A percentile compares a stretch with the other conserved stretches of the same genome.
phyloP scores from a whole-genome alignment of 768 basidiomycete genomes.

The Sporobolomyces pararoseus region DNA sequence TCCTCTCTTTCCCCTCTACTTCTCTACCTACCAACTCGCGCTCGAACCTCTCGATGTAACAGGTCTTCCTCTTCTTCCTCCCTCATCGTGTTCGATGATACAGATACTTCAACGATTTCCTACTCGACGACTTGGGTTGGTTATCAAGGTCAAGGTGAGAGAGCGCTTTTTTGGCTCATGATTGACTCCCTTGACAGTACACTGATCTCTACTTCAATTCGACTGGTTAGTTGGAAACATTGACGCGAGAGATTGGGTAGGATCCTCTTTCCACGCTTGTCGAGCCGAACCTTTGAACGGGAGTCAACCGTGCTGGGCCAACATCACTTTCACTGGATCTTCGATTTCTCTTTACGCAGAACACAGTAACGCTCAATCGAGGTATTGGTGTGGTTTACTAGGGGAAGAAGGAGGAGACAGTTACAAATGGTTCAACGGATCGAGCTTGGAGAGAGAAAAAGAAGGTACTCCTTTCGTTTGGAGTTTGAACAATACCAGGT shows the following conservation, averaged over 20 bases:
- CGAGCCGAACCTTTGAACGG: background rate
- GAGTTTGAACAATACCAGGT: conserved; percentile 28
- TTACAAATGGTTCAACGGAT: conserved; percentile 21
- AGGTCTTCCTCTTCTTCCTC: background rate
- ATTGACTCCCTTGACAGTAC: background rate
- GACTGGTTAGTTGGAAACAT: background rate
- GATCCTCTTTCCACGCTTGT: conserved; percentile 12
- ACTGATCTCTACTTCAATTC: background rate
- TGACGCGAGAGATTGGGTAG: conserved; percentile 13
- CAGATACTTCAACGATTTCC: background rate
- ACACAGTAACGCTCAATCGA: background rate
- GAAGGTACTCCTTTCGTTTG: background rate
- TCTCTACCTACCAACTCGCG: background rate
- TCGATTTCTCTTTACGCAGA: background rate
- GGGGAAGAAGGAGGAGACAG: background rate
- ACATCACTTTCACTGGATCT: conserved; percentile 7
- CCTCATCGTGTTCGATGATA: conserved; percentile 2
- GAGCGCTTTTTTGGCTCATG: background rate
- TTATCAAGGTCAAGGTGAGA: background rate
- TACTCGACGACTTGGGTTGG: conserved; percentile 8
- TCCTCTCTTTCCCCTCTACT: background rate
- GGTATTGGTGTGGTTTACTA: conserved; percentile 12
- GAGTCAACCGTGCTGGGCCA: conserved; percentile 16
- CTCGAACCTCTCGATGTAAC: background rate
- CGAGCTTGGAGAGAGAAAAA: background rate